Conservation (phyloP, 1,284 basidiomycete genomes). For the Retiboletus fuscus region DNA sequence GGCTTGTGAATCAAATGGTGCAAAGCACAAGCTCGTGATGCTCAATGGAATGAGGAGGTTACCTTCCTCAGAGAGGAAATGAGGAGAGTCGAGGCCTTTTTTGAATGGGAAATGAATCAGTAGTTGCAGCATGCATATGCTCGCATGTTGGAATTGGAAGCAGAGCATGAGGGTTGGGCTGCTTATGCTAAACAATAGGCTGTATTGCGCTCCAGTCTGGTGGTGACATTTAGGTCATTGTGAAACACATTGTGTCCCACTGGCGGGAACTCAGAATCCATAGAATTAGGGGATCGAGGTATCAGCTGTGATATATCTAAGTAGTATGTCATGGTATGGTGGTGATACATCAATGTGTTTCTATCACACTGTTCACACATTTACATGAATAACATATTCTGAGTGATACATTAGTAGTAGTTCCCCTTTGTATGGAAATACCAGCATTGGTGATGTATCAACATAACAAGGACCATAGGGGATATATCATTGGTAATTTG, state of each 20-base stretch:
- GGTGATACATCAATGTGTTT: too few species aligned
- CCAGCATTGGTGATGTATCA: too few species aligned
- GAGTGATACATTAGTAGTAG: too few species aligned
- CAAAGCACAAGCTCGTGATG: not conserved
- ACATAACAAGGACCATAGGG: too few species aligned
- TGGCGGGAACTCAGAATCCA: too few species aligned
- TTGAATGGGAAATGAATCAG: not conserved
- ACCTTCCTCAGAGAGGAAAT: not conserved
- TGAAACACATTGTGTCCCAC: too few species aligned
- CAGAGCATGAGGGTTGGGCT: not conserved
- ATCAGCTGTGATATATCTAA: not conserved
- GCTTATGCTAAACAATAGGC: not conserved
- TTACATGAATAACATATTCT: too few species aligned
- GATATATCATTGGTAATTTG: too few species aligned
- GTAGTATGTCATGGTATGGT: not conserved
- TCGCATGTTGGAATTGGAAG: not conserved
- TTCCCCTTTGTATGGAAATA: too few species aligned
- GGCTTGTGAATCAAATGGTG: conserved; percentile 5
- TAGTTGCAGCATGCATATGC: not conserved
- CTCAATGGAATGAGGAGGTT: conserved; percentile 1
- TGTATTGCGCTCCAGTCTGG: not conserved
- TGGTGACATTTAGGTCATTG: not conserved
- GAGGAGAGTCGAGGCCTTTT: not conserved
- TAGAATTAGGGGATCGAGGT: too few species aligned
- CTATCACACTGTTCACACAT: too few species aligned